Conservation (phyloP, 495 filamentous ascomycete species). For the Jackrogersella multiformis region DNA sequence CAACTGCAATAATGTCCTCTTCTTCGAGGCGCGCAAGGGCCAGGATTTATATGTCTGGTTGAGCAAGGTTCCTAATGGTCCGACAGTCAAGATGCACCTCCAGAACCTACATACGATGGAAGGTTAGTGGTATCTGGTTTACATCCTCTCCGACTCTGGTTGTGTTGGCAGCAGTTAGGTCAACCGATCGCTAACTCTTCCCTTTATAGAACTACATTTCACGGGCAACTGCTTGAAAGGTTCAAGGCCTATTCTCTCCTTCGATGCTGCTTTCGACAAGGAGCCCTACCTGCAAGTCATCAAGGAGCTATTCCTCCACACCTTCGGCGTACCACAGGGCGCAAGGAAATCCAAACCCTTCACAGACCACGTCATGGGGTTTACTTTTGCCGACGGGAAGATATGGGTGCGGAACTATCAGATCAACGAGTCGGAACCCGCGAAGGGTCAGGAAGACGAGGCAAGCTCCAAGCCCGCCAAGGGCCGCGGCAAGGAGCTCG, state of each 20-base stretch:
- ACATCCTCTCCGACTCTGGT: not conserved
- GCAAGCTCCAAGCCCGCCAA: conserved; percentile 44
- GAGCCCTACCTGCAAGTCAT: conserved; percentile 75
- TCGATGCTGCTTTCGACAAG: conserved; percentile 84
- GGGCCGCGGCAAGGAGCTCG: conserved; percentile 65
- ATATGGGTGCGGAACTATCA: conserved; percentile 98
- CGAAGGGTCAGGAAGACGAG: conserved; percentile 55
- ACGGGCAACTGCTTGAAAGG: conserved; percentile 97
- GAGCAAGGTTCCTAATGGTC: conserved; percentile 92
- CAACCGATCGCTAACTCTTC: conserved; percentile 8
- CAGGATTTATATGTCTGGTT: conserved; percentile 96
- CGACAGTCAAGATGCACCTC: conserved; percentile 77
- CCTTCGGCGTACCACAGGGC: conserved; percentile 92
- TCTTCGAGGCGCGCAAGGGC: conserved; percentile 95
- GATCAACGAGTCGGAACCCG: conserved; percentile 80
- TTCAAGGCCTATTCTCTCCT: conserved; percentile 91
- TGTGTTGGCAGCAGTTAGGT: not conserved
- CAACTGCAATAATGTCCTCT: conserved; percentile 98
- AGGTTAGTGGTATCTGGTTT: conserved; percentile 42
- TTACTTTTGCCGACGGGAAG: conserved; percentile 92
- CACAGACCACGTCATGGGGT: conserved; percentile 91
- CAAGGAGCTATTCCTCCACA: conserved; percentile 87
- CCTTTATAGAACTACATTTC: conserved; percentile 80
- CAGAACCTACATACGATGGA: conserved; percentile 65
- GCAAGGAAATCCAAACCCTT: conserved; percentile 94